A percentile compares a stretch with the other conserved stretches of the same genome.
phyloP scores from a whole-genome alignment of 1,284 basidiomycete species.

The Coriolopsis trogii region DNA sequence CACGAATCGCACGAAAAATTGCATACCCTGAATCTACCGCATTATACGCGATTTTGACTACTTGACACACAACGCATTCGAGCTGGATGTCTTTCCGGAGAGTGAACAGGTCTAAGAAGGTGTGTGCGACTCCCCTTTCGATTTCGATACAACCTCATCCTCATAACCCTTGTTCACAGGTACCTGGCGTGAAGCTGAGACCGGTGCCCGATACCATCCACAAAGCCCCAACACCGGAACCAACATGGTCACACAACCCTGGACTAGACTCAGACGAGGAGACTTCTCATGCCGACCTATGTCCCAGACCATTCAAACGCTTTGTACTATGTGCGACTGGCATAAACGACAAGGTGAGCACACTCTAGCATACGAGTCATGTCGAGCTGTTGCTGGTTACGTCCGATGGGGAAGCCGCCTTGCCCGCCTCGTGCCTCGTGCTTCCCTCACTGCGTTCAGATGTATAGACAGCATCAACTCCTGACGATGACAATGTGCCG shows the following conservation, averaged over 20 bases:
- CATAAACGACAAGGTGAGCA: slow-evolving; percentile 62
- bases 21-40: not conserved
- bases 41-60: not conserved
- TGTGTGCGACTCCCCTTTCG: slow-evolving; percentile 9
- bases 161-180: slow-evolving; percentile 48
- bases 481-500: too few species aligned
- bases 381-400: not conserved
- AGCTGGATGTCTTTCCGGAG: slow-evolving; percentile 30
- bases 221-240: slow-evolving; percentile 18
- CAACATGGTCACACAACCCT: slow-evolving; percentile 23
- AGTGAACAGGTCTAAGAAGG: slow-evolving; percentile 50
- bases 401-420: too few species aligned
- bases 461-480: too few species aligned
- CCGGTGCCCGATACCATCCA: slow-evolving; percentile 47
- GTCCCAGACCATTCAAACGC: slow-evolving; percentile 67
- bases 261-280: slow-evolving; percentile 32
- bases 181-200: slow-evolving; percentile 76
- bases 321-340: slow-evolving; percentile 75
- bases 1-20: not conserved
- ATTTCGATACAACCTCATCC: not conserved
- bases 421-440: too few species aligned
- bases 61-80: not conserved
- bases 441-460: too few species aligned
- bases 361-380: not conserved
- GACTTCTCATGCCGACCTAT: slow-evolving; percentile 46